Evolutionary conservation across 805 yeast species (phyloP).

Genomic region (Candida endomychidarum): DNA sequence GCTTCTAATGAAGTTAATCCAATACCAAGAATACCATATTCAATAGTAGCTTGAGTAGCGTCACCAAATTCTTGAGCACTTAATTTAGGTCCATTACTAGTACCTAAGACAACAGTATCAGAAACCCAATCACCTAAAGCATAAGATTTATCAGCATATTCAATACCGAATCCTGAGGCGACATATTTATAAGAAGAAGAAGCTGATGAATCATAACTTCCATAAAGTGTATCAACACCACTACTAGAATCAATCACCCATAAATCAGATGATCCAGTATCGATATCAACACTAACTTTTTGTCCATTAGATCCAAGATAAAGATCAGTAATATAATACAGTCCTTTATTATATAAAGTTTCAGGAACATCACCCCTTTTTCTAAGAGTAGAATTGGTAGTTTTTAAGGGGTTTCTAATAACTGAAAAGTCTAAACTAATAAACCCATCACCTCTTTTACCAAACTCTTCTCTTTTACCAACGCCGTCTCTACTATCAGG

Average conservation of each 20-base stretch:
- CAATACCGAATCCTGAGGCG: conserved; percentile 37
- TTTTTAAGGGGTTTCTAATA: background rate
- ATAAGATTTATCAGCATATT: conserved; percentile 47
- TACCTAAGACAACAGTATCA: conserved; percentile 16
- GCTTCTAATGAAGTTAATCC: conserved; percentile 16
- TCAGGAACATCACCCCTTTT: conserved; percentile 8
- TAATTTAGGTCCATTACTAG: conserved; percentile 1
- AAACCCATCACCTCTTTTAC: conserved; percentile 12
- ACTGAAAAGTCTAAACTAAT: conserved; percentile 13
- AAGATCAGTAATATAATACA: conserved; percentile 15
- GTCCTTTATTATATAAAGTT: conserved; percentile 9
- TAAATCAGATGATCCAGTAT: conserved; percentile 32
- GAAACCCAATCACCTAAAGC: conserved; percentile 30
- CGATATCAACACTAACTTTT: conserved; percentile 20
- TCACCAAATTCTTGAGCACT: conserved; percentile 24
- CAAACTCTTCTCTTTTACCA: conserved; percentile 4
- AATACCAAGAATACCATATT: conserved; percentile 21
- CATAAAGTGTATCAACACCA: conserved; percentile 22
- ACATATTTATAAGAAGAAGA: conserved; percentile 34
- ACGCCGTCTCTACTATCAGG: no score
- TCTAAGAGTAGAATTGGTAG: background rate
- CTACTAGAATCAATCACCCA: conserved; percentile 20
- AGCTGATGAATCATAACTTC: conserved; percentile 33
- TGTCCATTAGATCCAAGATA: conserved; percentile 25
- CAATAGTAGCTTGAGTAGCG: conserved; percentile 5